Evolutionary conservation across 805 yeast species (phyloP), one percentile per base, ranked within the genome.

Genomic region (Starmera amethionina): DNA sequence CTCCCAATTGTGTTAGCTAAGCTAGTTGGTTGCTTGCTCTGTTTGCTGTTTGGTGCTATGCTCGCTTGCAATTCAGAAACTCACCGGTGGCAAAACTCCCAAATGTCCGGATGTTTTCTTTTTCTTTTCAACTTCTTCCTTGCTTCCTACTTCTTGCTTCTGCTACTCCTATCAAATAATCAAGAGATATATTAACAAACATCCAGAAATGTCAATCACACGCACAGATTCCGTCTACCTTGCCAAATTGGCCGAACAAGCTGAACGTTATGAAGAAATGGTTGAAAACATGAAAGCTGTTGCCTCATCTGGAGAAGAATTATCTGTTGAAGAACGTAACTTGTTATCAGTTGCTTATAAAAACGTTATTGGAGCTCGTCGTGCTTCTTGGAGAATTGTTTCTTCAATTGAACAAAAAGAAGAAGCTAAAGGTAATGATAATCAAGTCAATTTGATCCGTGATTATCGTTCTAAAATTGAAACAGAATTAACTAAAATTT

Each of bases 201-300:
- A 5, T 5, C 25, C 7, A 22, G 25, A 55, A 59, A 79, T 81
- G 88, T 74, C 89, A 56, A 72, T 76, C 65, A 75, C 90, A 60
- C 94, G 97, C 75, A 97, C 93, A 81, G 95, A 93, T 72, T 86
- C 94, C 60, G 96, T 93, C 58, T 90, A 89, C 70, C 79, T 93
- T 62, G 97, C 97, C 67, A 90, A 93, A 65, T 81, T 93, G 64
- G 96, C 97, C 60, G 97, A 90, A 72, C 97, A 90, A 74, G 97
- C 97, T 60, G 98, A 93, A 73, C 94, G 97, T 71, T 93, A 89
- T 66, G 97, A 93, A 73, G 97, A 90, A 73, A 88, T 86, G 97
- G 97, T 90, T 56, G 96, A 87, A 67, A 87, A 86, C 73, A 90
- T 90, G 97, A 89, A 90, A 68, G 82, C 86, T 40, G 97, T 93